These are phyloP conservation scores for Tulasnella sp. DNA, from an alignment of 768 basidiomycete species.

Conservation along the genomic window DNA sequence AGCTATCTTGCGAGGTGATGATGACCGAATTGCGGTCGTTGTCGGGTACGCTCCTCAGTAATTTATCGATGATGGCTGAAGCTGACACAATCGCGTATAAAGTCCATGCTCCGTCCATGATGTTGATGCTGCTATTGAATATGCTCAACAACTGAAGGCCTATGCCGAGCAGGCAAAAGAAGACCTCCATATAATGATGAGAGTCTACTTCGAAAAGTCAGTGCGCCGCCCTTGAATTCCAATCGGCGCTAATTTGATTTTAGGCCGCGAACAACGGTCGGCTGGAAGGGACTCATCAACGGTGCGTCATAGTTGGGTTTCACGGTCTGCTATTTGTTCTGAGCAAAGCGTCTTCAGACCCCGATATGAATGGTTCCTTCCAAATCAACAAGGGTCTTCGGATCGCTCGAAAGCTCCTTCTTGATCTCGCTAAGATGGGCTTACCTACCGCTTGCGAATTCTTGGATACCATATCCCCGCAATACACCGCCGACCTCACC, in stretches of 20 bases:
- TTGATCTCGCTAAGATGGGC: conserved; percentile 85
- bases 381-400: conserved; percentile 96
- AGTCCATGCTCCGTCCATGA: conserved; percentile 96
- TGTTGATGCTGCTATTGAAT: conserved; percentile 74
- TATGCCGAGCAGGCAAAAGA: conserved; percentile 76
- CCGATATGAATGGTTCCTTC: conserved; percentile 82
- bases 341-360: conserved; percentile 38
- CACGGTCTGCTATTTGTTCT: not conserved
- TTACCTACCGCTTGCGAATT: conserved; percentile 97
- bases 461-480: conserved; percentile 66
- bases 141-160: conserved; percentile 66
- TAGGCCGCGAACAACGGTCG: conserved; percentile 73
- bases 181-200: conserved; percentile 92
- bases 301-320: conserved; percentile 31
- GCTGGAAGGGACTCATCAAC: conserved; percentile 99
- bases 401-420: conserved; percentile 73
- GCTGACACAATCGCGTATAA: not conserved
- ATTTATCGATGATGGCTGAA: not conserved
- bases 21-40: conserved; percentile 88
- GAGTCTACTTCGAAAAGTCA: conserved; percentile 93
- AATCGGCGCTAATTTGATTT: conserved; percentile 34
- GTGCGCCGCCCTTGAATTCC: not conserved
- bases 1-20: conserved; percentile 70
- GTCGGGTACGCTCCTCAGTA: conserved; percentile 56
- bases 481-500: conserved; percentile 89